Conservation (phyloP, 768 basidiomycete species). For the Suillus bovinus region DNA sequence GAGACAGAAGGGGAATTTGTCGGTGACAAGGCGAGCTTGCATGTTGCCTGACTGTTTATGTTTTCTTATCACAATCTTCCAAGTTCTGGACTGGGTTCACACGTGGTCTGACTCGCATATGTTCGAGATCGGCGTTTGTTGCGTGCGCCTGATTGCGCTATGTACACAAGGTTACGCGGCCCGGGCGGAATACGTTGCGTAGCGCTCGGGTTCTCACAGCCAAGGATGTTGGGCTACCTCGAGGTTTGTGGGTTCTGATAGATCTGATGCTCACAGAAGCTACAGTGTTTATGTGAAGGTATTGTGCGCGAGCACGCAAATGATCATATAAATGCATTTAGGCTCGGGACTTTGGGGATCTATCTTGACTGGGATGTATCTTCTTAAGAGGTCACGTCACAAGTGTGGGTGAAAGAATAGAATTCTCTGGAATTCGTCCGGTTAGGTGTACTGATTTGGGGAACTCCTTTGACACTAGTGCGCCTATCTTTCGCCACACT, state of each 20-base stretch:
- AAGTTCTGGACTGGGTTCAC: neutral
- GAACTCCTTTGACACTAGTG: neutral
- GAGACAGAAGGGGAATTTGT: neutral
- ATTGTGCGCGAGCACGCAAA: neutral
- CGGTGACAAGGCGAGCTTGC: neutral
- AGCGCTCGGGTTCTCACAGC: neutral
- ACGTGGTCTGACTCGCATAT: neutral
- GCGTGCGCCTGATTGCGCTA: neutral
- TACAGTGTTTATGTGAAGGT: neutral
- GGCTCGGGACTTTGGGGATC: neutral
- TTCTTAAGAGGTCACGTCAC: neutral
- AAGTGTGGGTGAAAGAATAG: conserved; percentile 2
- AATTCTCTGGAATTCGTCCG: neutral
- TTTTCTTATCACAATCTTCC: neutral
- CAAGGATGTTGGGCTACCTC: neutral
- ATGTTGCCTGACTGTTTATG: neutral
- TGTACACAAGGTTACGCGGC: neutral
- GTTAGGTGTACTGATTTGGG: neutral
- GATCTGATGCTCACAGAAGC: neutral
- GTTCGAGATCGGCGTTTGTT: neutral
- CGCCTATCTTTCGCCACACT: neutral
- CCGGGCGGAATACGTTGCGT: neutral
- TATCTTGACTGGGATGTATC: neutral
- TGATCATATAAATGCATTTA: neutral
- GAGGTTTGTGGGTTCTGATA: neutral